Conservation (phyloP, 2,329 filamentous ascomycete species). For the Hypoxylon sp. region DNA sequence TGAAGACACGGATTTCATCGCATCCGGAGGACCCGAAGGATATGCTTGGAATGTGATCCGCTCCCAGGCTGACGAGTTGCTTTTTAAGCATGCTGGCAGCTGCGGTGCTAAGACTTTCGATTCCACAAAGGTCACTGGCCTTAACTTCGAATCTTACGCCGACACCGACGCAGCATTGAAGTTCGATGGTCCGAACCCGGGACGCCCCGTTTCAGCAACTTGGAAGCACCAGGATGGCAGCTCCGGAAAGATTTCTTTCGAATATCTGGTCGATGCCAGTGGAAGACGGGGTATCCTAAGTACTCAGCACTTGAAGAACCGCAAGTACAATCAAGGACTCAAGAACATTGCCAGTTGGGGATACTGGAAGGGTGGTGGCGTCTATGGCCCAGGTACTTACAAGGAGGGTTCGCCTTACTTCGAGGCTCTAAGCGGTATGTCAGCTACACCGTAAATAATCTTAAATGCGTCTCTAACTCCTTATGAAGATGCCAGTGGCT, state of each 20-base stretch:
- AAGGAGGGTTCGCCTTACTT: constrained; percentile 58
- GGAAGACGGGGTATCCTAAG: constrained; percentile 60
- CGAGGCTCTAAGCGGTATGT: constrained; percentile 55
- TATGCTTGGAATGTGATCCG: constrained; percentile 63
- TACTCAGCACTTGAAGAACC: constrained; percentile 64
- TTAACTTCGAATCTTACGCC: constrained; percentile 51
- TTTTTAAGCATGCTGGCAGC: constrained; percentile 59
- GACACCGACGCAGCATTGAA: constrained; percentile 1
- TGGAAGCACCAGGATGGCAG: constrained; percentile 55
- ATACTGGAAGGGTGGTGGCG: constrained; percentile 58
- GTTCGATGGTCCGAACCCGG: constrained; percentile 37
- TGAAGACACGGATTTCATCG: constrained; percentile 59
- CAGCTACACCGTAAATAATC: background rate
- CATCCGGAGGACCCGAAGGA: constrained; percentile 54
- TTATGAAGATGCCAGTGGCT: constrained; percentile 60
- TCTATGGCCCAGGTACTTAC: constrained; percentile 52
- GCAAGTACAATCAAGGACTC: constrained; percentile 60
- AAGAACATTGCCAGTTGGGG: constrained; percentile 65
- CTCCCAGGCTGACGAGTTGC: constrained; percentile 60
- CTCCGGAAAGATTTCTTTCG: constrained; percentile 58
- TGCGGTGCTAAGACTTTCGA: constrained; percentile 59
- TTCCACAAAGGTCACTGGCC: constrained; percentile 53
- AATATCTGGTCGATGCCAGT: constrained; percentile 64
- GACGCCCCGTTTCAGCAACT: constrained; percentile 54
- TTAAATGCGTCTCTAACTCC: background rate